Evolutionary conservation across 2,329 filamentous ascomycete genomes (phyloP), one percentile per base, ranked within the genome.

Genomic region (Fusarium sp.): DNA sequence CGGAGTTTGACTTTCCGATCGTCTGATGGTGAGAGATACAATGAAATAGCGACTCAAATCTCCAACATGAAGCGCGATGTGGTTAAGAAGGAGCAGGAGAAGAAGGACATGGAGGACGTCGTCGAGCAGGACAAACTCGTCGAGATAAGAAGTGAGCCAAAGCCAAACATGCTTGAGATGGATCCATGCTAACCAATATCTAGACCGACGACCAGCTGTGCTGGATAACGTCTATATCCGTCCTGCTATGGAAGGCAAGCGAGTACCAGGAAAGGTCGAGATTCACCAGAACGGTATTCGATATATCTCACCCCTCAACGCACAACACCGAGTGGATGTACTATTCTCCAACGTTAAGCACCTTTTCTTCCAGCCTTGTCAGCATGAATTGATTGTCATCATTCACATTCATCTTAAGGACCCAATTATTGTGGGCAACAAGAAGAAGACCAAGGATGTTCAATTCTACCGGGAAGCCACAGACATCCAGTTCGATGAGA

Each of bases 31-130:
- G 90, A 94, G 67, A 91, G 95, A 69, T 94, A 99, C 80, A 92
- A 93, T 64, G 93, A 97, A 76, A 96, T 99, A 73, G 92, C 94
- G 15, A 92, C 92, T 67, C 93, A 97, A 78, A 98, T 99, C 76
- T 95, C 94, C 14, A 96, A 98, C 78, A 91, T 99, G 85, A 97
- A 98, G 85, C 97, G 96, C 79, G 93, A 95, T 74, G 91, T 93
- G 8, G 89, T 93, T 44, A 95, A 97, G 82, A 93, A 94, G 76
- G 96, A 99, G 81, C 95, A 98, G 77, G 95, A 98, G 82, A 98
- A 98, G 89, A 99, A 99, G 84, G 95, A 99, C 76, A 92, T 99
- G 92, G 96, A 99, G 80, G 96, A 99, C 81, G 96, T 99, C 26
- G 95, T 99, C 9, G 96, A 98, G 82, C 96, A 99, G 81, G 96